A percentile compares a stretch with the other conserved stretches of the same genome.
phyloP scores from a whole-genome alignment of 768 basidiomycete genomes.

The Obba rivulosa region DNA sequence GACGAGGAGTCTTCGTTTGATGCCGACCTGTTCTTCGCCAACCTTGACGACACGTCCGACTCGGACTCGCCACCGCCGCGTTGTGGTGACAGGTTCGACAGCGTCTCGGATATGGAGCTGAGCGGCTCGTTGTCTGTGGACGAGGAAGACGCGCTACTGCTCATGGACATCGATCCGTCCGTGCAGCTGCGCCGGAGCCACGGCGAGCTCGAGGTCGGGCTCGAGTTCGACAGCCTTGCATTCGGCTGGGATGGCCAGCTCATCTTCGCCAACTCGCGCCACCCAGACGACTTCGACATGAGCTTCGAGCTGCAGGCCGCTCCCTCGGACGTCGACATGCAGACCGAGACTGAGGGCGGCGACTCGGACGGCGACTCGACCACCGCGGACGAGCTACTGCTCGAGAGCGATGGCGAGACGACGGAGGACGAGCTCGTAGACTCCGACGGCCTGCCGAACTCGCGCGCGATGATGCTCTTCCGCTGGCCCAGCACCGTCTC shows the following conservation, averaged over 20 bases:
- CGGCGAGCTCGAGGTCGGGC: conserved; percentile 22
- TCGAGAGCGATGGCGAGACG: conserved; percentile 63
- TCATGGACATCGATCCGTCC: conserved; percentile 24
- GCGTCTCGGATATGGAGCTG: conserved; percentile 19
- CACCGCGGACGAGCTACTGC: conserved; percentile 35
- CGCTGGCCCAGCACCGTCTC: conserved; percentile 56
- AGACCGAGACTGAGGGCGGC: conserved; percentile 43
- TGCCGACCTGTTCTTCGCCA: conserved; percentile 80
- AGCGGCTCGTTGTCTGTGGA: conserved; percentile 19
- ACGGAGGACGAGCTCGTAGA: conserved; percentile 86
- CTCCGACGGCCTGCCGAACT: conserved; percentile 64
- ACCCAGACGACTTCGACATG: conserved; percentile 10
- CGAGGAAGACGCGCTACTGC: conserved; percentile 21
- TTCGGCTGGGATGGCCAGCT: conserved; percentile 23
- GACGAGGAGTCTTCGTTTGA: conserved; percentile 74
- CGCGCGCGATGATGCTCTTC: conserved; percentile 71
- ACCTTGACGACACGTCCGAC: conserved; percentile 57
- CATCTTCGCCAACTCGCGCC: conserved; percentile 12
- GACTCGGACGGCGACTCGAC: conserved; percentile 27
- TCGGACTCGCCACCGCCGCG: conserved; percentile 42
- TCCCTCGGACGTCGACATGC: conserved; percentile 41
- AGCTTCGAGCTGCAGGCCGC: conserved; percentile 25
- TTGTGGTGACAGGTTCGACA: conserved; percentile 31
- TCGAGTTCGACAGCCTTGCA: conserved; percentile 22
- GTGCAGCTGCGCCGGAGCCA: conserved; percentile 18